phyloP scores from a whole-genome alignment of 2,329 filamentous ascomycete species.

The Pseudogymnoascus sp. region DNA sequence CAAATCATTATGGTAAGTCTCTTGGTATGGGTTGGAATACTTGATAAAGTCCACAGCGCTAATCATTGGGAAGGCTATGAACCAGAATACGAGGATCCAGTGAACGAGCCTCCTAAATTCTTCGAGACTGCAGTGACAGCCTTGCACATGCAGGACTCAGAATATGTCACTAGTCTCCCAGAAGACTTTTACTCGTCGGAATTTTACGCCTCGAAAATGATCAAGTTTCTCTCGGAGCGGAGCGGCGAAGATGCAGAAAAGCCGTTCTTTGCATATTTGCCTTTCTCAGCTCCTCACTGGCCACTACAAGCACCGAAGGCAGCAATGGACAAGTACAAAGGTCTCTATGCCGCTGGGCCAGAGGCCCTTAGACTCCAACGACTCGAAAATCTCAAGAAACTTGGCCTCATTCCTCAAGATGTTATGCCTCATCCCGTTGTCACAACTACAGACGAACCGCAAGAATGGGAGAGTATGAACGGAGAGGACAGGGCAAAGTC shows the following conservation, averaged over 20 bases:
- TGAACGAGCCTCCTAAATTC: not conserved
- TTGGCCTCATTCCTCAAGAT: constrained; percentile 47
- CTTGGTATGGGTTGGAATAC: not conserved
- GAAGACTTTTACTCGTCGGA: constrained; percentile 15
- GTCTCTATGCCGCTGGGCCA: constrained; percentile 53
- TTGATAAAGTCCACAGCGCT: not conserved
- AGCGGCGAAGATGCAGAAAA: constrained; percentile 17
- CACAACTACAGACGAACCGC: constrained; percentile 36
- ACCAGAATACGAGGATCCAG: not conserved
- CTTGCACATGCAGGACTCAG: not conserved
- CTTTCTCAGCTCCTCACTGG: constrained; percentile 49
- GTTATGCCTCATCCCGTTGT: constrained; percentile 45
- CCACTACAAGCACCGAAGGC: constrained; percentile 41
- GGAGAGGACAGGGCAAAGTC: constrained; percentile 42
- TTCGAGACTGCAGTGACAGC: not conserved
- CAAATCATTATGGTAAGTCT: constrained; percentile 39
- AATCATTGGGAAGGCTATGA: not conserved
- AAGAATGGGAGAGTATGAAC: constrained; percentile 41
- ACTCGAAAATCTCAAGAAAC: constrained; percentile 47
- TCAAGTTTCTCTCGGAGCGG: constrained; percentile 14
- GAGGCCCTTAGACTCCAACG: constrained; percentile 47
- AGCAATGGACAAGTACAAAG: constrained; percentile 34
- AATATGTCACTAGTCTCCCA: constrained; percentile 9
- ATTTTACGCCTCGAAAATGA: constrained; percentile 12
- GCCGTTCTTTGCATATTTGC: constrained; percentile 44